These are phyloP conservation scores for Hydnomerulius pinastri DNA, from an alignment of 768 basidiomycete genomes.

Conservation along the genomic window DNA sequence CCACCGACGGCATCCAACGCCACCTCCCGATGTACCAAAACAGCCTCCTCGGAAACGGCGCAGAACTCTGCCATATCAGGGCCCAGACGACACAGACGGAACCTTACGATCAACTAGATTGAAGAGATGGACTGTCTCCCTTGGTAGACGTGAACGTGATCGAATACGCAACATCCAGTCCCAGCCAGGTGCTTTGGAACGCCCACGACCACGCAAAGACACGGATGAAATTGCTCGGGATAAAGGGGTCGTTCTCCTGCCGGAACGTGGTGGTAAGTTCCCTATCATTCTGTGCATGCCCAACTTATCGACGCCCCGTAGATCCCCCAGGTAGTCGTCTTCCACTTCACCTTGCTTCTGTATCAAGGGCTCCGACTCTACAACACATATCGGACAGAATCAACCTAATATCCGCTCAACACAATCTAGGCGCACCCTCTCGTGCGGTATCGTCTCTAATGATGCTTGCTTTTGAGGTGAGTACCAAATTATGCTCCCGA, in stretches of 20 bases:
- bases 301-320: conserved; percentile 24
- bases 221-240: conserved; percentile 72
- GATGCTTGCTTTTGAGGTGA: conserved; percentile 77
- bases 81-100: conserved; percentile 56
- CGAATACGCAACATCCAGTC: conserved; percentile 56
- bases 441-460: conserved; percentile 67
- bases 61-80: conserved; percentile 71
- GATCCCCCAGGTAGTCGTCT: conserved; percentile 72
- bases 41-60: conserved; percentile 68
- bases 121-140: conserved; percentile 72
- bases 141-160: conserved; percentile 76
- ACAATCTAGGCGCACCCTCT: conserved; percentile 62
- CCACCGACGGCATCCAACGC: conserved; percentile 66
- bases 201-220: conserved; percentile 46
- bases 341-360: conserved; percentile 72
- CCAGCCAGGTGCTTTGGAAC: conserved; percentile 46
- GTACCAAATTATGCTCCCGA: conserved; percentile 8
- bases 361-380: conserved; percentile 68
- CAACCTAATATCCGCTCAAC: conserved; percentile 80
- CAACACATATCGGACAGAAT: conserved; percentile 80
- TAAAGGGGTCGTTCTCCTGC: conserved; percentile 62
- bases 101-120: conserved; percentile 63
- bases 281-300: neutral
- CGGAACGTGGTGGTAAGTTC: conserved; percentile 62
- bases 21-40: conserved; percentile 62